Conservation (phyloP, 179 eudicot genomes). For the Silene coronaria region DNA sequence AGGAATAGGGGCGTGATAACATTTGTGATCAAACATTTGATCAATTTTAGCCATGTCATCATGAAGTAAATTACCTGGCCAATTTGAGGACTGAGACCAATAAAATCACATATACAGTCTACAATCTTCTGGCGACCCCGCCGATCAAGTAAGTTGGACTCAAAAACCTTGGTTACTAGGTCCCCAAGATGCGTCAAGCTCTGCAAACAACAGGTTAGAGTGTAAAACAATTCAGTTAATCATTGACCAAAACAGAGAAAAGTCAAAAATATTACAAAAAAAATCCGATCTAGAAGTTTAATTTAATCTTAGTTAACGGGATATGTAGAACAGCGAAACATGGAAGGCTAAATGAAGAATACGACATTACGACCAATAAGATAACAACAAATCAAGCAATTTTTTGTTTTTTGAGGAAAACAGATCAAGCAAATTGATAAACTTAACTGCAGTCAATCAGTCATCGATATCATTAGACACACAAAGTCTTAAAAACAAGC, state of each 20-base stretch:
- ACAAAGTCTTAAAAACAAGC: constrained; percentile 1
- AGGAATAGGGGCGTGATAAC: neutral
- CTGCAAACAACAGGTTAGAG: constrained; percentile 43
- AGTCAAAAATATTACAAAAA: neutral
- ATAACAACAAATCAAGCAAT: too few relatives aligned
- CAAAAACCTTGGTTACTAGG: constrained; percentile 58
- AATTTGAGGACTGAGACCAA: constrained; percentile 57
- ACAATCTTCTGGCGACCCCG: constrained; percentile 66
- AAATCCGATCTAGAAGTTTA: neutral
- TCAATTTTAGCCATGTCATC: neutral
- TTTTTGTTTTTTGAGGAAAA: too few relatives aligned
- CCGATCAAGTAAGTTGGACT: constrained; percentile 68
- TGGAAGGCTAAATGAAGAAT: neutral
- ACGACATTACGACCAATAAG: neutral
- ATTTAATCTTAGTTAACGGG: neutral
- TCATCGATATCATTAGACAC: neutral
- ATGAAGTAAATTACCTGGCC: constrained; percentile 59
- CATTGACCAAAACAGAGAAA: neutral
- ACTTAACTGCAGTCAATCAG: neutral
- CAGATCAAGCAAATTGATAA: neutral
- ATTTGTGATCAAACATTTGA: neutral
- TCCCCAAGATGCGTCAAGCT: constrained; percentile 58
- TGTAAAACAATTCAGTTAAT: constrained; percentile 10
- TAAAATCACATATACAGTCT: constrained; percentile 68
- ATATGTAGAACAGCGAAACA: neutral